Evolutionary conservation across 78 protist species (phyloP).

Genomic region (Dictyostelium firmibasis): DNA sequence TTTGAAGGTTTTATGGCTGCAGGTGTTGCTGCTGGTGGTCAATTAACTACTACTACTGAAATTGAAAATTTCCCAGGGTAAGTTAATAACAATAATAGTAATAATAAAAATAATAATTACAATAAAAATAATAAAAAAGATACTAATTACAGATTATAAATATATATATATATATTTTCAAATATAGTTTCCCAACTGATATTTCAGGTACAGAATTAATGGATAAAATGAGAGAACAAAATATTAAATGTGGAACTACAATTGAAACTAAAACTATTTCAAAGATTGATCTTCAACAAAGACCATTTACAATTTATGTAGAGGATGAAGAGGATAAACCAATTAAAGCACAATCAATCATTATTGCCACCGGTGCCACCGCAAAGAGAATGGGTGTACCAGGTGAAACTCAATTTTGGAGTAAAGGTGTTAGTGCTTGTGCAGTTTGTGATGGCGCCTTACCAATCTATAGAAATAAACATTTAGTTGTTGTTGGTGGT

Average conservation of each 20-base stretch:
- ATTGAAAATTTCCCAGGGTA: constrained; percentile 95
- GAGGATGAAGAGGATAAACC: constrained; percentile 28
- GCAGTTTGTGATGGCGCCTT: constrained; percentile 93
- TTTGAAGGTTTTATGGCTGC: constrained; percentile 86
- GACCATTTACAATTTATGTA: constrained; percentile 53
- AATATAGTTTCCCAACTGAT: constrained; percentile 70
- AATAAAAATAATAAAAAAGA: neutral
- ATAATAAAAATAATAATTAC: neutral
- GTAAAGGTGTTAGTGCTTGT: constrained; percentile 90
- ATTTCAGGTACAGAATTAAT: constrained; percentile 84
- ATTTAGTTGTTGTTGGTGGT: constrained; percentile 92
- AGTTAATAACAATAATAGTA: neutral
- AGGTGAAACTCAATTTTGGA: constrained; percentile 80
- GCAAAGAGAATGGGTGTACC: constrained; percentile 81
- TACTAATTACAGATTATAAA: too few relatives aligned
- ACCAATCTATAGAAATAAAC: constrained; percentile 86
- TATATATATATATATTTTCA: too few relatives aligned
- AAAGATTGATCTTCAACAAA: constrained; percentile 22
- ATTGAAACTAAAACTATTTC: constrained; percentile 53
- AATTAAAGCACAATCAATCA: constrained; percentile 75
- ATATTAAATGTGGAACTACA: constrained; percentile 66
- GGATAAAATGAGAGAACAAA: constrained; percentile 80
- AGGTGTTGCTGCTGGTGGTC: constrained; percentile 90
- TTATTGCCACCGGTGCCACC: constrained; percentile 90
- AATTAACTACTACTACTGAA: constrained; percentile 90